Evolutionary conservation across 139 green algal genomes (phyloP).

Genomic region (Axilococcus clingmanii): DNA sequence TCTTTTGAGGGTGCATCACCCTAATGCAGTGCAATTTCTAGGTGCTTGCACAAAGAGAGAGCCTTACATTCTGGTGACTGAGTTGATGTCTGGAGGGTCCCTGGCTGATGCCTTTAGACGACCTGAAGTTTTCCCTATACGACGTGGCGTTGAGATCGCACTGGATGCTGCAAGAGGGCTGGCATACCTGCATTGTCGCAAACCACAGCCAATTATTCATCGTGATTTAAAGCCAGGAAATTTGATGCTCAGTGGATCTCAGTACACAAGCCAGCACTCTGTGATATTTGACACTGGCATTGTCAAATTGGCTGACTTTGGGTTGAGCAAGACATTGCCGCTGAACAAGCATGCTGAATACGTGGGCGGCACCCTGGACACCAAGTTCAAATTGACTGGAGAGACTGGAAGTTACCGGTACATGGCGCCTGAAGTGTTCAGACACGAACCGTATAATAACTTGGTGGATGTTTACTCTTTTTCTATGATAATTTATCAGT

Average conservation of each 20-base stretch:
- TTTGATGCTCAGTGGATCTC: constrained; percentile 71
- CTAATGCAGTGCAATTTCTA: constrained; percentile 69
- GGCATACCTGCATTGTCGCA: constrained; percentile 75
- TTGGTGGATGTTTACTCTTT: constrained; percentile 54
- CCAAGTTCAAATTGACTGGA: constrained; percentile 69
- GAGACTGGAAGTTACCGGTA: constrained; percentile 64
- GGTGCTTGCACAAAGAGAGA: constrained; percentile 77
- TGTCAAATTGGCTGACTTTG: constrained; percentile 78
- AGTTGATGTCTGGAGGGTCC: constrained; percentile 53
- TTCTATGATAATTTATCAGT: constrained; percentile 49
- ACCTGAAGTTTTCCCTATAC: constrained; percentile 32
- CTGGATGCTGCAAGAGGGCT: constrained; percentile 75
- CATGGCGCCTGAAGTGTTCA: constrained; percentile 55
- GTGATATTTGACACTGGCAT: constrained; percentile 65
- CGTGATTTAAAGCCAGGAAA: constrained; percentile 87
- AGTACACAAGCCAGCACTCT: constrained; percentile 40
- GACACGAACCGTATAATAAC: constrained; percentile 60
- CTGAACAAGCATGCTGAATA: constrained; percentile 54
- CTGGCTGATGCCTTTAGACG: constrained; percentile 70
- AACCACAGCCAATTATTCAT: constrained; percentile 40
- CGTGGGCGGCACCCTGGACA: constrained; percentile 36
- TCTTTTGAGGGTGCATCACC: constrained; percentile 43
- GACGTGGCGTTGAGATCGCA: constrained; percentile 62
- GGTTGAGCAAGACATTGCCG: constrained; percentile 74
- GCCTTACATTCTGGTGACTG: constrained; percentile 76